A percentile compares a stretch with the other conserved stretches of the same genome.
phyloP scores from a whole-genome alignment of 2,329 filamentous ascomycete genomes.

The Sporothrix brasiliensis region DNA sequence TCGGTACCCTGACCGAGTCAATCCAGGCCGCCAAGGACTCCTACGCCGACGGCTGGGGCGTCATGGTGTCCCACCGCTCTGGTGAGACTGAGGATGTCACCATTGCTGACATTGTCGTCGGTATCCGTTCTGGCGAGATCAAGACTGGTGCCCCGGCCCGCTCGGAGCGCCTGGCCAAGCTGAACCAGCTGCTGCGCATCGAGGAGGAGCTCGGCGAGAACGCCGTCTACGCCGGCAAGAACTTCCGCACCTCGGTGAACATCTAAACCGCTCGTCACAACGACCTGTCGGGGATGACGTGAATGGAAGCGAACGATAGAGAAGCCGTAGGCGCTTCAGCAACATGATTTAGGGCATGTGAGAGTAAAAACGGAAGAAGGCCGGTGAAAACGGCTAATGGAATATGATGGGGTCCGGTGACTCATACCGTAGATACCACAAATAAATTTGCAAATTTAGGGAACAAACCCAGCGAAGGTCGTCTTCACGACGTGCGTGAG shows the following conservation, averaged over 20 bases:
- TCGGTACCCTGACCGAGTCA: slow-evolving; percentile 96
- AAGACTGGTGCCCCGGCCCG: slow-evolving; percentile 96
- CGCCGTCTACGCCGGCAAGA: slow-evolving; percentile 86
- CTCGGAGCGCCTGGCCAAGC: slow-evolving; percentile 98
- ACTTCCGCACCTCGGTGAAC: slow-evolving; percentile 90
- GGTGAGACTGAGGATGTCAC: slow-evolving; percentile 99
- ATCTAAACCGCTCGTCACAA: slow-evolving; percentile 59
- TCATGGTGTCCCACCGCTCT: slow-evolving; percentile 99
- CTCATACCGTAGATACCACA: slow-evolving; percentile 31
- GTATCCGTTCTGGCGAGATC: slow-evolving; percentile 96
- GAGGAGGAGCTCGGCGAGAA: slow-evolving; percentile 97
- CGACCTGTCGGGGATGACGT: background rate
- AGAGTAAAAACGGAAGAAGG: slow-evolving; percentile 19
- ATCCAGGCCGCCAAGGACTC: slow-evolving; percentile 99
- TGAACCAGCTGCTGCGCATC: slow-evolving; percentile 99
- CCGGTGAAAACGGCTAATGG: slow-evolving; percentile 25
- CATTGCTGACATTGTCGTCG: slow-evolving; percentile 96
- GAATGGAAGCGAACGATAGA: slow-evolving; percentile 14
- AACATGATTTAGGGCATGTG: slow-evolving; percentile 10
- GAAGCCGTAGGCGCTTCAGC: background rate
- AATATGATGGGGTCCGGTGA: slow-evolving; percentile 28
- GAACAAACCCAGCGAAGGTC: background rate
- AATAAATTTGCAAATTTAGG: slow-evolving; percentile 29
- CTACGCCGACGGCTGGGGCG: slow-evolving; percentile 92
- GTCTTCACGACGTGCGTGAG: background rate